Evolutionary conservation across 2,329 filamentous ascomycete genomes (phyloP).

Genomic region (Dendryphion nanum): DNA sequence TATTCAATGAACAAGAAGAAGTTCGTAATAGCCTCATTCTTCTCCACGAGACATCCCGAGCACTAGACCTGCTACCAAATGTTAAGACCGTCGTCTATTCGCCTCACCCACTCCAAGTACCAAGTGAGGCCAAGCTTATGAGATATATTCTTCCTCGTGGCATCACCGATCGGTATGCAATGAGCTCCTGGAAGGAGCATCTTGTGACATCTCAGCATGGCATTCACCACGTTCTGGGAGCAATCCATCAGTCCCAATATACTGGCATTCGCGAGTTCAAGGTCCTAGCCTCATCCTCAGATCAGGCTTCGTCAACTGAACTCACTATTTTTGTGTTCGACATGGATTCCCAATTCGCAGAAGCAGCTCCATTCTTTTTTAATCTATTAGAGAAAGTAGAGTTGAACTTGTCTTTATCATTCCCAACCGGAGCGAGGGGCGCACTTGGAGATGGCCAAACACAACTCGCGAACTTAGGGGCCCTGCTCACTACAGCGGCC

Average conservation of each 20-base stretch:
- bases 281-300: slow-evolving; percentile 5
- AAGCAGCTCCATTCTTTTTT: slow-evolving; percentile 22
- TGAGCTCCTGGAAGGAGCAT: background rate
- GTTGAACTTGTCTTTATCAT: slow-evolving; percentile 11
- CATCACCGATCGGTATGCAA: background rate
- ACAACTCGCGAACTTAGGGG: background rate
- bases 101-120: slow-evolving; percentile 18
- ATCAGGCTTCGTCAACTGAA: slow-evolving; percentile 6
- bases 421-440: background rate
- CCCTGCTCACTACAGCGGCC: background rate
- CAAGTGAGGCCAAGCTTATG: slow-evolving; percentile 17
- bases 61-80: slow-evolving; percentile 22
- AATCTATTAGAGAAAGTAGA: slow-evolving; percentile 16
- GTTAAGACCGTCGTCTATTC: slow-evolving; percentile 26
- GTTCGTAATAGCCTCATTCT: slow-evolving; percentile 21
- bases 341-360: slow-evolving; percentile 9
- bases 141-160: slow-evolving; percentile 19
- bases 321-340: slow-evolving; percentile 20
- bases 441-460: background rate
- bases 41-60: slow-evolving; percentile 20
- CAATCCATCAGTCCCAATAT: slow-evolving; percentile 19
- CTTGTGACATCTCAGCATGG: slow-evolving; percentile 13
- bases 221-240: slow-evolving; percentile 28
- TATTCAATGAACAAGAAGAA: slow-evolving; percentile 27
- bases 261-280: slow-evolving; percentile 21